Base-by-base conservation (phyloP, 2,329 filamentous ascomycete species). In the Ophiobolus disseminans region DNA sequence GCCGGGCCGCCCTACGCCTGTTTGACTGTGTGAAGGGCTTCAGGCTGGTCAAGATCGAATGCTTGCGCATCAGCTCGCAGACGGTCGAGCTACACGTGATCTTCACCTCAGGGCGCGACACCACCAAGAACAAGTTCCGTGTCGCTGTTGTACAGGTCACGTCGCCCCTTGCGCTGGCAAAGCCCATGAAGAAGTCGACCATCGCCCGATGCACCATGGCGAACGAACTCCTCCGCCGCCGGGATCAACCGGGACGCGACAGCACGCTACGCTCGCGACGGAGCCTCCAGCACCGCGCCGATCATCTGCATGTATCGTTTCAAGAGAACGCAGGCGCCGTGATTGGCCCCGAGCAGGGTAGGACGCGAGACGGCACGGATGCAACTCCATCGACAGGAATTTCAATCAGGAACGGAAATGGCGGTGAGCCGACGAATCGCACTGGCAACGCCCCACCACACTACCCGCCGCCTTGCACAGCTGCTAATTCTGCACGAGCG, bases 171-270 rank as follows among this genome's bases (percentile, higher is more conserved):
- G 17, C n/a, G 26, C 42, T 50, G 26, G 50, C 42, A 40, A 28
- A 30, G 21, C 25, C 49, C 16, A 61, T 62, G 62, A 57, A 55
- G 16, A 45, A 35, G 22, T 48, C 49, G 13, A 50, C 41, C n/a
- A 10, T 52, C 30, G 57, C 53, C 25, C 55, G 49, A 28, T 48
- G 57, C 44, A 37, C 46, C 26, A 55, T 60, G 40, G 49, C 53
- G 35, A 48, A 45, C 48, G 53, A 54, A 45, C 35, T 59, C 17
- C 47, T 61, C 30, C 54, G 52, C 20, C 44, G 50, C 35, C 54
- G 57, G 40, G 46, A 55, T 25, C 50, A 57, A 35, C 48, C 50
- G 48, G 50, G 52, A 31, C 36, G 21, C 35, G 31, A 48, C 22
- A 37, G 39, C 40, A 52, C 35, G 45, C 38, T 43, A 31, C 41